phyloP scores from a whole-genome alignment of 257 asterid species.

The Solanum bulbocastanum region DNA sequence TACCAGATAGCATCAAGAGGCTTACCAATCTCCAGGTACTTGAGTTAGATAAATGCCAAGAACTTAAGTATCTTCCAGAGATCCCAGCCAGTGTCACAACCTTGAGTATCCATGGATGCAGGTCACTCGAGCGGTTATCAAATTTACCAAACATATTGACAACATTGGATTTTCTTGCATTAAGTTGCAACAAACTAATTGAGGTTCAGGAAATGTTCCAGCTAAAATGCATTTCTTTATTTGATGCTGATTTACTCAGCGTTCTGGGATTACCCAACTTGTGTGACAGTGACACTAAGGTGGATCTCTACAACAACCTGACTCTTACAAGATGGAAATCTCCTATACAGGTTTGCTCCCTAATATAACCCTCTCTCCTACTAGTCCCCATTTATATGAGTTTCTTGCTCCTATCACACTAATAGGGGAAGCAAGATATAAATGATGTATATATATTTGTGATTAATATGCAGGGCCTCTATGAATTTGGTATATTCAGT shows the following conservation, averaged over 20 bases:
- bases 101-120: not conserved
- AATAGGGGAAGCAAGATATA: too few species aligned
- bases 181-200: not conserved
- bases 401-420: not conserved
- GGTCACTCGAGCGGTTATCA: not conserved
- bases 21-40: not conserved
- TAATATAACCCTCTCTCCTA: too few species aligned
- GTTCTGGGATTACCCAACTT: not conserved
- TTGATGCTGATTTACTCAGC: not conserved
- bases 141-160: not conserved
- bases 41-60: not conserved
- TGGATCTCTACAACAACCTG: not conserved
- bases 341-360: not conserved
- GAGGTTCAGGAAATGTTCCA: not conserved
- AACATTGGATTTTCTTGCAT: not conserved
- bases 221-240: not conserved
- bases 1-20: not conserved
- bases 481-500: not conserved
- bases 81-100: not conserved
- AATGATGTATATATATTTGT: not conserved
- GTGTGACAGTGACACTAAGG: not conserved
- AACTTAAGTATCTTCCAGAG: not conserved
- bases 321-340: not conserved
- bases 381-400: not conserved
- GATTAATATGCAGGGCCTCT: not conserved